Evolutionary conservation across 1,284 basidiomycete genomes (phyloP).

Genomic region (Leccinum angustisporum): DNA sequence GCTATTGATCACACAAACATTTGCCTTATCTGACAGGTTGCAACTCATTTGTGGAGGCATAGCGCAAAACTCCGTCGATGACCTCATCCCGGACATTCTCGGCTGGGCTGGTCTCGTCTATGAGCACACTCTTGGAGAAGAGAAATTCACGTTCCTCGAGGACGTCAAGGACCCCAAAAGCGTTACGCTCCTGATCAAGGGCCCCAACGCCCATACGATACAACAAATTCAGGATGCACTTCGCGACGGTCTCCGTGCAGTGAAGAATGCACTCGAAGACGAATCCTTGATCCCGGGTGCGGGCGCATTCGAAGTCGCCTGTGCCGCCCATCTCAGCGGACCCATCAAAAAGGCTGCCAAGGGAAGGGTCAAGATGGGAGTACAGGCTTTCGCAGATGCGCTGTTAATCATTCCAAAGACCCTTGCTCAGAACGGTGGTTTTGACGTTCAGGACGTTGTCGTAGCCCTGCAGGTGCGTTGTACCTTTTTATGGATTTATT

Average conservation of each 20-base stretch:
- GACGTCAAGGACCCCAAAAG: conserved; percentile 96
- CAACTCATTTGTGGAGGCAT: conserved; percentile 94
- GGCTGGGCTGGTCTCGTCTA: conserved; percentile 99
- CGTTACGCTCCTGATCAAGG: conserved; percentile 96
- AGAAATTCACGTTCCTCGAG: conserved; percentile 98
- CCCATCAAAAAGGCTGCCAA: conserved; percentile 85
- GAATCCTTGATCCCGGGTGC: conserved; percentile 88
- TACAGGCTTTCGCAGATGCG: conserved; percentile 96
- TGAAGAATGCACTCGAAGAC: conserved; percentile 98
- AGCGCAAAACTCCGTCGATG: conserved; percentile 98
- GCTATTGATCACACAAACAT: conserved; percentile 15
- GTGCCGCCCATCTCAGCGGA: conserved; percentile 80
- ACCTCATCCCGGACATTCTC: conserved; percentile 87
- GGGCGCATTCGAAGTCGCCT: conserved; percentile 97
- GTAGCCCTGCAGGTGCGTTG: conserved; percentile 78
- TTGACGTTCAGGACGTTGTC: conserved; percentile 95
- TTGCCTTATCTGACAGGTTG: conserved; percentile 48
- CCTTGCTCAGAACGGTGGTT: conserved; percentile 93
- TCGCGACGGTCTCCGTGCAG: conserved; percentile 92
- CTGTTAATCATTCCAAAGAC: conserved; percentile 96
- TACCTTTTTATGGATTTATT: conserved; percentile 10
- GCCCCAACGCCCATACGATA: conserved; percentile 97
- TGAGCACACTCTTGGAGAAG: conserved; percentile 98
- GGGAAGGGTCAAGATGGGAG: conserved; percentile 96
- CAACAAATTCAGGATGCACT: conserved; percentile 97